Evolutionary conservation across 2,329 filamentous ascomycete genomes (phyloP).

Genomic region (Diplodia seriata): DNA sequence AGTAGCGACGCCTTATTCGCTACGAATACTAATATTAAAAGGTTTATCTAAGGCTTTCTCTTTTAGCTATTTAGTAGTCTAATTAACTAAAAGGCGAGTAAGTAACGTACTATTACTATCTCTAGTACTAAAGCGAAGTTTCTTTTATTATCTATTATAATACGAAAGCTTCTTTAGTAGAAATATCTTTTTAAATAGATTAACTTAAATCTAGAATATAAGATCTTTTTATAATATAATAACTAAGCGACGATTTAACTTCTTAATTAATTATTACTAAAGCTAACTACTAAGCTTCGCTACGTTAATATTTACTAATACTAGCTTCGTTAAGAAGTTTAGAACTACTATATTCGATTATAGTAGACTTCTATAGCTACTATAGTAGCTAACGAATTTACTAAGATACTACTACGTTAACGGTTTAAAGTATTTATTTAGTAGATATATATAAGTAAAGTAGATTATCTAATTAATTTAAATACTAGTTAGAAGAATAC

Average conservation of each 20-base stretch:
- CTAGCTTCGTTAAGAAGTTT: too few species aligned
- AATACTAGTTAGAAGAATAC: too few species aligned
- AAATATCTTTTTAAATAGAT: constrained; percentile 34
- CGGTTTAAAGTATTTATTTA: too few species aligned
- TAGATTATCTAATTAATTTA: too few species aligned
- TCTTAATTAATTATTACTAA: background rate
- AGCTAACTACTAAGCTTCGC: constrained; percentile 33
- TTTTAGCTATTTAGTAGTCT: constrained; percentile 37
- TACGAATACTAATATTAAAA: constrained; percentile 33
- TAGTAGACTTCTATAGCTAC: too few species aligned
- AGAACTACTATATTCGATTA: too few species aligned
- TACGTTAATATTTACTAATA: constrained; percentile 34
- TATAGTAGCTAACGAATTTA: too few species aligned
- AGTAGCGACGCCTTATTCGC: constrained; percentile 36
- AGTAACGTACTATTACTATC: constrained; percentile 36
- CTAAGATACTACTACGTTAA: too few species aligned
- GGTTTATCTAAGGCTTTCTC: constrained; percentile 38
- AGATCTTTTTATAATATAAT: constrained; percentile 9
- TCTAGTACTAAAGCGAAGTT: constrained; percentile 39
- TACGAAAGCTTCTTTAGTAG: constrained; percentile 33
- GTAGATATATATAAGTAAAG: too few species aligned
- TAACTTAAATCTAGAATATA: constrained; percentile 25
- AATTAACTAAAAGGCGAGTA: constrained; percentile 36
- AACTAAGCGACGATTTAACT: constrained; percentile 34
- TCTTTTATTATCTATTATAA: constrained; percentile 31